Base-by-base conservation (phyloP, 345 rosid species). In the Erucastrum elatum region DNA sequence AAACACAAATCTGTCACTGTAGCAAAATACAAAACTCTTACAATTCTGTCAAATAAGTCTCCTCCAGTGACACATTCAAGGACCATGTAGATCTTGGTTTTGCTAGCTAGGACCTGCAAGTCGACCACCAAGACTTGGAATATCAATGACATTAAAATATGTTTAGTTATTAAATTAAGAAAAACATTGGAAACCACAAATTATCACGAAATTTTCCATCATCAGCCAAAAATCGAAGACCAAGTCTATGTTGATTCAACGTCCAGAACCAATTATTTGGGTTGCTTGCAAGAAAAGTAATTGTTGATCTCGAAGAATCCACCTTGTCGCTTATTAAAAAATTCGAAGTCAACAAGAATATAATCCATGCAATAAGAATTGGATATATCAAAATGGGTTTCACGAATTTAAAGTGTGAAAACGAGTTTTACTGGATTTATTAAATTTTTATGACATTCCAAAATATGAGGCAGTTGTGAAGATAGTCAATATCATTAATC, bases 101-200 rank as follows among this genome's bases (percentile, higher is more conserved):
- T 94, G 82, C 94, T 94, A 16, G 98, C 98, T 86, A 94, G 83
- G 6, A 94, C 94, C 98, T 94, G 84, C 81, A 83, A 53, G 27
- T 39, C 31, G n/a, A 15, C 64, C 37, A 6, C n/a, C 9, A 12
- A 6, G 15, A 46, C 53, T 12, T 46, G 53, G 53, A 5, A 46
- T 46, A 46, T 46, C 2, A 46, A 46, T 12, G 53, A 46, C 15
- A 46, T 1, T 46, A 12, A 46, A 46, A 37, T 37, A 37, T 37
- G 44, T 41, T 41, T 11, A 41, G 13, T n/a, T n/a, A n/a, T n/a
- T n/a, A n/a, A n/a, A n/a, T n/a, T n/a, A n/a, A n/a, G 13, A 11
- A 49, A 26, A 30, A 39, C 1, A 12, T 25, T 31, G 26, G 30
- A 66, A 37, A 58, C 12, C 39, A 26, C n/a, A 13, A 49, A 58